These are phyloP conservation scores for Prunus davidiana DNA, from an alignment of 306 rosid genomes.

Conservation along the genomic window DNA sequence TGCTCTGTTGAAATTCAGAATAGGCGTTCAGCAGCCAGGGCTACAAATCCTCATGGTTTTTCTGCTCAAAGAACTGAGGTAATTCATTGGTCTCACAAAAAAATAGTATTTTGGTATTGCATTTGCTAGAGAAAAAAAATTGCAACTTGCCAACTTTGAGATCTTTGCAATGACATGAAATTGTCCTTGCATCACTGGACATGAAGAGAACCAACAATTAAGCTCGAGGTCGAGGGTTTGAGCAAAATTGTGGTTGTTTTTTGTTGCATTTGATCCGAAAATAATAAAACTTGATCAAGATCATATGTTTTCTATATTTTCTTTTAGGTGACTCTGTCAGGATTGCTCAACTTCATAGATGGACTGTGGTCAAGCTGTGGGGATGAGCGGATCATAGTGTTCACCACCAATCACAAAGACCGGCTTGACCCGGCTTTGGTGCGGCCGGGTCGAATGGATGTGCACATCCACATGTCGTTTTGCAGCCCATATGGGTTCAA, in stretches of 20 bases:
- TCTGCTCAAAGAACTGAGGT: not conserved
- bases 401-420: constrained; percentile 31
- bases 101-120: too few relatives aligned
- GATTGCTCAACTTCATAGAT: constrained; percentile 34
- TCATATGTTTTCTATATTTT: too few relatives aligned
- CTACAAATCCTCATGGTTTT: not conserved
- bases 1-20: constrained; percentile 18
- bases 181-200: too few relatives aligned
- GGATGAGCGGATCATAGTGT: constrained; percentile 35
- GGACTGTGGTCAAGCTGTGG: constrained; percentile 39
- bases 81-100: too few relatives aligned
- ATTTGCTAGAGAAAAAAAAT: too few relatives aligned
- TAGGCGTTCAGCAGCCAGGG: constrained; percentile 4
- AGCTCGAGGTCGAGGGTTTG: too few relatives aligned
- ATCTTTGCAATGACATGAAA: too few relatives aligned
- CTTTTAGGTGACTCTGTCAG: constrained; percentile 23
- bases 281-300: too few relatives aligned
- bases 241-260: too few relatives aligned
- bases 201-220: too few relatives aligned
- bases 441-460: constrained; percentile 37
- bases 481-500: constrained; percentile 32
- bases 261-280: too few relatives aligned
- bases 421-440: constrained; percentile 29
- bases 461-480: constrained; percentile 31
- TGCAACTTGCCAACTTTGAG: too few relatives aligned